These are phyloP conservation scores for Biscogniauxia marginata DNA, from an alignment of 2,329 filamentous ascomycete genomes.

Conservation along the genomic window DNA sequence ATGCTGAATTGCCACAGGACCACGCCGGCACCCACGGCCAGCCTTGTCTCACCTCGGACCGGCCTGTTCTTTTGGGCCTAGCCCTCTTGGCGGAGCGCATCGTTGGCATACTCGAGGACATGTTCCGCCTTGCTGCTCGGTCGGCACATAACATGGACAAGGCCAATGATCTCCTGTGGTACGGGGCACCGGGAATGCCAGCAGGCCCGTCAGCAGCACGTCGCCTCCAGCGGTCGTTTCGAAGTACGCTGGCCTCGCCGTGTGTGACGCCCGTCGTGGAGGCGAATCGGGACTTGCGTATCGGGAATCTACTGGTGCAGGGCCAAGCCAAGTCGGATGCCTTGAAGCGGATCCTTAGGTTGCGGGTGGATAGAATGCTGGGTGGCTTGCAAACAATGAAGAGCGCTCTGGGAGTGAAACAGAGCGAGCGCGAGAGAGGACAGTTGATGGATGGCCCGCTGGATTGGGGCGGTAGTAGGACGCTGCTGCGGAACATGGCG, in stretches of 20 bases:
- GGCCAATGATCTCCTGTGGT: conserved; percentile 5
- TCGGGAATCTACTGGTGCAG: conserved; percentile 7
- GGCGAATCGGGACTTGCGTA: conserved; percentile 3
- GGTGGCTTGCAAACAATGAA: conserved; percentile 4
- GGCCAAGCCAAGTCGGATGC: conserved; percentile 10
- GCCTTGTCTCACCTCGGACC: conserved; percentile 7
- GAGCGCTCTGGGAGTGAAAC: background rate
- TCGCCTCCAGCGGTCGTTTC: conserved; percentile 15
- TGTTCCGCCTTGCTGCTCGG: conserved; percentile 13
- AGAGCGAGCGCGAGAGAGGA: conserved; percentile 1
- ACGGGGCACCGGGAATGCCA: background rate
- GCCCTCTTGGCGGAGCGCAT: conserved; percentile 15
- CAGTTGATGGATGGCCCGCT: conserved; percentile 6
- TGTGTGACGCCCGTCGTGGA: conserved; percentile 11
- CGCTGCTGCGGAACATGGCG: background rate
- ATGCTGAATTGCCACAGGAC: too few relatives aligned
- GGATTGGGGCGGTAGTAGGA: conserved; percentile 7
- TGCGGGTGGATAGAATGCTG: conserved; percentile 13
- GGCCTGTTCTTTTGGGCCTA: conserved; percentile 14
- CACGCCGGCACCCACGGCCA: background rate
- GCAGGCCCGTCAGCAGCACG: conserved; percentile 5
- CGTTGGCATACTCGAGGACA: conserved; percentile 14
- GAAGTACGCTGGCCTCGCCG: conserved; percentile 4
- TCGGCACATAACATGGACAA: conserved; percentile 8
- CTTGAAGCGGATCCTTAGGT: conserved; percentile 8